Conservation (phyloP, 768 basidiomycete species). For the Guyanaporus albipodus region DNA sequence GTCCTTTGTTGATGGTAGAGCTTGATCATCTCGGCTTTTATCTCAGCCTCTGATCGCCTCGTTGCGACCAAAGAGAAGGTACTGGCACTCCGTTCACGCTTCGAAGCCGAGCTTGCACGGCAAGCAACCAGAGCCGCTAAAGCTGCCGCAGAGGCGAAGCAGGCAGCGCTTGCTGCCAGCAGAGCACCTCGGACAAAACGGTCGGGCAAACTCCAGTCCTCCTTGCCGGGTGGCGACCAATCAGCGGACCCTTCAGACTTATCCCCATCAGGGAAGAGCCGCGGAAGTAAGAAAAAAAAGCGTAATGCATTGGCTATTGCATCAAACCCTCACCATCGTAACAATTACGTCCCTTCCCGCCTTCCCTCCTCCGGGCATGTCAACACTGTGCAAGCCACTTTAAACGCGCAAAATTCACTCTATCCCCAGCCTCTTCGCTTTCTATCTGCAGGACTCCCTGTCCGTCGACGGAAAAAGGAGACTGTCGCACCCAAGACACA, state of each 20-base stretch:
- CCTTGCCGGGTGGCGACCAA: conserved; percentile 32
- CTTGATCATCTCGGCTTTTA: conserved; percentile 27
- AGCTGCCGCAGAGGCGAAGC: conserved; percentile 48
- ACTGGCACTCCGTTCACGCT: conserved; percentile 56
- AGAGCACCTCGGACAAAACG: conserved; percentile 37
- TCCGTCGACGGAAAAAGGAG: conserved; percentile 35
- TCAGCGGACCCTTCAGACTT: conserved; percentile 39
- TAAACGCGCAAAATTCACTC: conserved; percentile 46
- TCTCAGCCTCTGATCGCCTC: conserved; percentile 68
- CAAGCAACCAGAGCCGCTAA: conserved; percentile 58
- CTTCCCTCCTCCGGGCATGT: conserved; percentile 50
- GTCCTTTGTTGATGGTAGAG: conserved; percentile 19
- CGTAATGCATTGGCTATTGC: conserved; percentile 86
- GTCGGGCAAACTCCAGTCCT: conserved; percentile 36
- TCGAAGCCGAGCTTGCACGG: conserved; percentile 69
- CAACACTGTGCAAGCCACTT: conserved; percentile 36
- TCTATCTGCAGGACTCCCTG: conserved; percentile 63
- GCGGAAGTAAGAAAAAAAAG: conserved; percentile 84
- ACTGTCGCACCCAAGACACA: conserved; percentile 27
- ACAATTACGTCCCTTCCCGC: conserved; percentile 89
- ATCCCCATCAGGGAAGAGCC: conserved; percentile 27
- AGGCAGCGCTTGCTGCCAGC: conserved; percentile 40
- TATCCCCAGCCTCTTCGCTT: conserved; percentile 64
- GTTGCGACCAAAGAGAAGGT: conserved; percentile 68
- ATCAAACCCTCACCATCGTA: conserved; percentile 91